These are phyloP conservation scores for Cadophora luteo-olivacea DNA, from an alignment of 2,329 filamentous ascomycete genomes.

Conservation along the genomic window DNA sequence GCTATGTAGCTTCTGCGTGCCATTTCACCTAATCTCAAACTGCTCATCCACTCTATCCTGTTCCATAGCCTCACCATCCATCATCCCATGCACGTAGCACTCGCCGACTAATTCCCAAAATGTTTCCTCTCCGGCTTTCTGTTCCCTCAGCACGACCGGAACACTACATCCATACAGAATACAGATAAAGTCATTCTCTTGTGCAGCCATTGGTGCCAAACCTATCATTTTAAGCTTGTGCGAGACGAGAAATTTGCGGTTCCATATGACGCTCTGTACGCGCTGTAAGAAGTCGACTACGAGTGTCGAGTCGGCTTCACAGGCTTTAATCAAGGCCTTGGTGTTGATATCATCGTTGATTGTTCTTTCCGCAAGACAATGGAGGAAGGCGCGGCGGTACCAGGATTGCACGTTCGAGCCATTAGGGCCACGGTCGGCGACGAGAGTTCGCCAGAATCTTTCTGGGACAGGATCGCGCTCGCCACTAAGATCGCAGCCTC, in stretches of 20 bases:
- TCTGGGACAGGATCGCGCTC: constrained; percentile 19
- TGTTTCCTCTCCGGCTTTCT: neutral
- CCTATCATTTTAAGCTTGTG: constrained; percentile 8
- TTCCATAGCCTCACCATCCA: constrained; percentile 30
- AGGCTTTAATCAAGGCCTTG: constrained; percentile 13
- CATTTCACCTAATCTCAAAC: constrained; percentile 17
- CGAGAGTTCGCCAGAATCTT: constrained; percentile 29
- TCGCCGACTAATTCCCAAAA: constrained; percentile 27
- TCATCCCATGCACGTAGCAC: constrained; percentile 32
- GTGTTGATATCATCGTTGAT: constrained; percentile 26
- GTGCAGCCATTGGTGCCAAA: constrained; percentile 17
- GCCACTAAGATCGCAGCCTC: constrained; percentile 9
- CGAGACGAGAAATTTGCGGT: constrained; percentile 24
- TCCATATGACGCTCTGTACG: constrained; percentile 33
- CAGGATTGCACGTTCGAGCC: constrained; percentile 18
- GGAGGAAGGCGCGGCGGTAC: constrained; percentile 26
- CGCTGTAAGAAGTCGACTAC: constrained; percentile 26
- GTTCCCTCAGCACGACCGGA: constrained; percentile 25
- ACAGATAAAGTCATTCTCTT: constrained; percentile 23
- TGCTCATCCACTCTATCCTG: constrained; percentile 8
- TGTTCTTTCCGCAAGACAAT: constrained; percentile 20
- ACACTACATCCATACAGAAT: constrained; percentile 30
- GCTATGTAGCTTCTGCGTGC: no score
- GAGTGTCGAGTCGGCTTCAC: constrained; percentile 19
- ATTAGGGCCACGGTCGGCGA: constrained; percentile 28